Conservation (phyloP, 768 basidiomycete species). For the Mycena venus region DNA sequence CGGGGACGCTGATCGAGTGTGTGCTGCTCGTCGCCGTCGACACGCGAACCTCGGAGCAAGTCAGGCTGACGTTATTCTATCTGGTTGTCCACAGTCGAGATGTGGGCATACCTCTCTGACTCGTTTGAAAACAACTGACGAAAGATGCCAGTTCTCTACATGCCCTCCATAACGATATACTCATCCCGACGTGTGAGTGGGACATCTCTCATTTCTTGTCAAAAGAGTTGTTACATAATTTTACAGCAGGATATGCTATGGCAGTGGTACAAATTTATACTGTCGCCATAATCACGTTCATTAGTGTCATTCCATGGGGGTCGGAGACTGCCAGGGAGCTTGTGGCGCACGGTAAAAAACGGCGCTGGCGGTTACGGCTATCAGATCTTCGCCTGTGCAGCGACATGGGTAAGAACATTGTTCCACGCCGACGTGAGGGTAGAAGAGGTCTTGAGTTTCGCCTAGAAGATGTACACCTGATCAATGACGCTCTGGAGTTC, state of each 20-base stretch:
- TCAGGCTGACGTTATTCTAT: too few relatives aligned
- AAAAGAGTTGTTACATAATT: not conserved
- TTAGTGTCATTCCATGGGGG: not conserved
- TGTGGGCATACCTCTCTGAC: too few relatives aligned
- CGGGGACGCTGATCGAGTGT: too few relatives aligned
- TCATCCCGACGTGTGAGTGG: too few relatives aligned
- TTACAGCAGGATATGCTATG: not conserved
- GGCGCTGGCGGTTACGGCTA: not conserved
- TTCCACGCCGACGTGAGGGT: slow-evolving; percentile 6
- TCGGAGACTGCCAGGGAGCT: not conserved
- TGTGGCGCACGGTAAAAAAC: not conserved
- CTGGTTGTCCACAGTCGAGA: too few relatives aligned
- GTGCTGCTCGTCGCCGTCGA: too few relatives aligned
- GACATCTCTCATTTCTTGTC: not conserved
- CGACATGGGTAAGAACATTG: not conserved
- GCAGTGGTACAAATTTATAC: not conserved
- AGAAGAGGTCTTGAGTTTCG: not conserved
- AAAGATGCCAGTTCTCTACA: too few relatives aligned
- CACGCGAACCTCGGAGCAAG: too few relatives aligned
- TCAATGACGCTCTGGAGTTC: not conserved
- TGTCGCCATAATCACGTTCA: not conserved
- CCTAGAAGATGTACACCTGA: not conserved
- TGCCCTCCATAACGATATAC: too few relatives aligned
- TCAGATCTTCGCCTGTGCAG: not conserved
- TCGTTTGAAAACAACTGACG: too few relatives aligned